These are phyloP conservation scores for Astrothelium subdiscretum DNA, from an alignment of 495 filamentous ascomycete species.

Conservation along the genomic window DNA sequence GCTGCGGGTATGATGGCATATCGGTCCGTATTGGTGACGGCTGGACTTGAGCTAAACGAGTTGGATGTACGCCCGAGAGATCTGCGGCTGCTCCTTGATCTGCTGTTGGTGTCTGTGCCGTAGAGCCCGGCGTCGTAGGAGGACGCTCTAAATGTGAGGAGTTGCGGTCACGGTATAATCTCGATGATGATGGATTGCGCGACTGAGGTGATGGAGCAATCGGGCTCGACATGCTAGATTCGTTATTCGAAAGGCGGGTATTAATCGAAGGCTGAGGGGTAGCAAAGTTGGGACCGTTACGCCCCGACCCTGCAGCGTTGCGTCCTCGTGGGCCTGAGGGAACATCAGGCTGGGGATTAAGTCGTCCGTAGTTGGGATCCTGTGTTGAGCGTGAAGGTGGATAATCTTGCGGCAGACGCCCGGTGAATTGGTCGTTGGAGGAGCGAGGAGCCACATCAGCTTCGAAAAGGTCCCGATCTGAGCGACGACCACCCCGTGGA, in stretches of 20 bases:
- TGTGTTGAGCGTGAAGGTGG: constrained; percentile 14
- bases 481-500: constrained; percentile 18
- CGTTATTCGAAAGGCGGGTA: constrained; percentile 2
- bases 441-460: constrained; percentile 8
- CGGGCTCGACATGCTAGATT: constrained; percentile 3
- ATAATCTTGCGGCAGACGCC: constrained; percentile 20
- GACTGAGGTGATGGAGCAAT: constrained; percentile 7
- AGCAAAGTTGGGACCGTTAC: constrained; percentile 27
- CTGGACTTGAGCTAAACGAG: constrained; percentile 17
- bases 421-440: constrained; percentile 15
- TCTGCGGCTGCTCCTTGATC: constrained; percentile 8
- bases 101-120: constrained; percentile 9
- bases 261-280: constrained; percentile 20
- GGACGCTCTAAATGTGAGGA: constrained; percentile 9
- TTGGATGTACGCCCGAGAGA: constrained; percentile 23
- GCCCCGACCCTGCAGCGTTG: constrained; percentile 26
- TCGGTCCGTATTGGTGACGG: constrained; percentile 18
- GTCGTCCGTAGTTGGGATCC: constrained; percentile 32
- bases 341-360: constrained; percentile 41
- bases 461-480: constrained; percentile 19
- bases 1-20: neutral
- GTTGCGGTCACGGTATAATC: constrained; percentile 3
- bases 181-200: constrained; percentile 2
- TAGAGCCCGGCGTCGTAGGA: constrained; percentile 11
- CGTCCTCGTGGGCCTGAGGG: constrained; percentile 60